Conservation (phyloP, 306 rosid species). For the Sicyos baderoa region DNA sequence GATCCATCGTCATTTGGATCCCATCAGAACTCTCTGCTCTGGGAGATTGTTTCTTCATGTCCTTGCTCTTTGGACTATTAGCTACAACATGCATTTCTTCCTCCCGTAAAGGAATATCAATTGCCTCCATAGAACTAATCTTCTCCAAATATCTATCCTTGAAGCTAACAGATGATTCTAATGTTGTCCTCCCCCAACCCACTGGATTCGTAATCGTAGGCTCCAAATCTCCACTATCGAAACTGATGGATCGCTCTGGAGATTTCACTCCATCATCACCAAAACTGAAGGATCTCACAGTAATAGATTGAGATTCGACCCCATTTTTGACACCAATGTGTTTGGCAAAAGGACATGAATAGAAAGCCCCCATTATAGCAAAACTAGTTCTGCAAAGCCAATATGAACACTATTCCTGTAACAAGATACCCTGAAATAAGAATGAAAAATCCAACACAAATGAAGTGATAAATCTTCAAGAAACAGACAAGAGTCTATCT, state of each 20-base stretch:
- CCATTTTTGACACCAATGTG: conserved; percentile 4
- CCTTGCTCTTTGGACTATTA: conserved; percentile 1
- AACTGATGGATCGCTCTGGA: conserved; percentile 18
- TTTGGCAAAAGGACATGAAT: conserved; percentile 8
- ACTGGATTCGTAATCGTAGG: not conserved
- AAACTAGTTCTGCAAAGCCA: not conserved
- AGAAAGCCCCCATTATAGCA: conserved; percentile 14
- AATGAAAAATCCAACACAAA: not conserved
- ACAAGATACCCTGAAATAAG: not conserved
- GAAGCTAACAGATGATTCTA: conserved; percentile 14
- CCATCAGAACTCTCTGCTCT: not conserved
- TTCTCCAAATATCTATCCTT: not conserved
- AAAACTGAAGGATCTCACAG: conserved; percentile 20
- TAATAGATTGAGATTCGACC: conserved; percentile 8
- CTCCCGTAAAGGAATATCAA: not conserved
- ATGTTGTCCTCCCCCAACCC: not conserved
- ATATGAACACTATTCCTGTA: not conserved
- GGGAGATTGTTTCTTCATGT: not conserved
- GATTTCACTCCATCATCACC: conserved; percentile 17
- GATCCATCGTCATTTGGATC: not conserved
- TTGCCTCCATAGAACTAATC: not conserved
- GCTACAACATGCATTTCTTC: not conserved
- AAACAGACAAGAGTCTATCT: not conserved
- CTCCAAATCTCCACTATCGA: conserved; percentile 17
- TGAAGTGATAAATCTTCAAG: conserved; percentile 9